Percentiles rank a stretch among this genome's conserved stretches.
phyloP scores from a whole-genome alignment of 176 grass and related monocot genomes.

The Carex kokanica region DNA sequence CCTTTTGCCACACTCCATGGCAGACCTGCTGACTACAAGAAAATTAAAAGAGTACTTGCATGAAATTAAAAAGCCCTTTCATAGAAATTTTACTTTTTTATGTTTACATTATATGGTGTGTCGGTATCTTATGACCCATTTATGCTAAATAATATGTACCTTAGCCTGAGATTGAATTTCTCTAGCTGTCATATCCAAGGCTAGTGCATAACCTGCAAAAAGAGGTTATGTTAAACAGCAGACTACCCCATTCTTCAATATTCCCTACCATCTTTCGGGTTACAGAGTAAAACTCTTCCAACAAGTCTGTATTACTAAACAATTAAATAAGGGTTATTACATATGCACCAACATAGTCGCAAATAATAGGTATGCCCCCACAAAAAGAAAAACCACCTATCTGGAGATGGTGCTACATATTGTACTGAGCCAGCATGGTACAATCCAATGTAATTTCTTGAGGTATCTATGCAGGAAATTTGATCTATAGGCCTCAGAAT shows the following conservation, averaged over 20 bases:
- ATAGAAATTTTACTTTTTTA: neutral
- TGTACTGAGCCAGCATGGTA: neutral
- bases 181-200: constrained; percentile 98
- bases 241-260: neutral
- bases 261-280: neutral
- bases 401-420: neutral
- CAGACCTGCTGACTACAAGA: constrained; percentile 69
- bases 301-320: neutral
- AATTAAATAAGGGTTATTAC: neutral
- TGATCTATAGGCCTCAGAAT: neutral
- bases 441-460: neutral
- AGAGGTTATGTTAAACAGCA: neutral
- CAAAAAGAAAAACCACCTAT: neutral
- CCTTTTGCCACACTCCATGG: constrained; percentile 97
- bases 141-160: constrained; percentile 29
- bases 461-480: neutral
- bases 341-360: neutral
- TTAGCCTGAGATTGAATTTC: constrained; percentile 80
- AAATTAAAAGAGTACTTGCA: constrained; percentile 16
- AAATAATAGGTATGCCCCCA: neutral
- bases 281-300: neutral
- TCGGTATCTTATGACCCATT: neutral
- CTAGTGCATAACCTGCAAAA: constrained; percentile 78
- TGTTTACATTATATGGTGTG: neutral
- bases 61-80: neutral